Evolutionary conservation across 306 rosid genomes (phyloP), one percentile per base, ranked within the genome.

Genomic region (Dryas octopetala): DNA sequence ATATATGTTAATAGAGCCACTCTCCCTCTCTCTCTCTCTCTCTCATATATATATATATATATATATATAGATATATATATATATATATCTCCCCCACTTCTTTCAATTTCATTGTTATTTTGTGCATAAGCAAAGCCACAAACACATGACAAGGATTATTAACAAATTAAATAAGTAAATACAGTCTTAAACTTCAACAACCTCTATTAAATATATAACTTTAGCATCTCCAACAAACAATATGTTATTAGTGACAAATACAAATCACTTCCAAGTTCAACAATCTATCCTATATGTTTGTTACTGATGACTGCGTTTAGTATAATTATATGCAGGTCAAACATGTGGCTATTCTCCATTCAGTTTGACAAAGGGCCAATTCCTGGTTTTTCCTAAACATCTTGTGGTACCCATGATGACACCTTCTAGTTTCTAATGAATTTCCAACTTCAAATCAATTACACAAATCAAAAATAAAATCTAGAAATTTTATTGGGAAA

Each of bases 111-210:
- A 51, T 51, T 51, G 57, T 14, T 12, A 14, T 4, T 14, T 51
- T 51, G n/a, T 14, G 16, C n/a, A 51, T 23, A 12, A 51, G 2
- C n/a, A 11, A 51, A 14, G 14, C 57, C 57, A 16, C 28, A 43
- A 46, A 43, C 19, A 41, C 50, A 64, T 43, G 13, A 43, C 50
- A 52, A 52, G 55, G 14, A 52, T 4, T 5, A 16, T 43, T 46
- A 64, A 19, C 50, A 64, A 7, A 43, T 64, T 7, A 16, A 16
- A 43, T 19, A 68, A 51, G 26, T 16, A 16, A 7, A 48, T n/a
- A 50, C 73, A 49, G 15, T 68, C 44, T 46, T 68, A 13, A 68
- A 50, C 47, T 69, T 46, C 63, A 41, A 54, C 47, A 54, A 54
- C 41, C 41, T 40, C 51, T 23, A 23, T 23, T 23, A 23, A 23